A percentile compares a stretch with the other conserved stretches of the same genome.
phyloP scores from a whole-genome alignment of 177 flowering plant species.

The Vitis hybrid region DNA sequence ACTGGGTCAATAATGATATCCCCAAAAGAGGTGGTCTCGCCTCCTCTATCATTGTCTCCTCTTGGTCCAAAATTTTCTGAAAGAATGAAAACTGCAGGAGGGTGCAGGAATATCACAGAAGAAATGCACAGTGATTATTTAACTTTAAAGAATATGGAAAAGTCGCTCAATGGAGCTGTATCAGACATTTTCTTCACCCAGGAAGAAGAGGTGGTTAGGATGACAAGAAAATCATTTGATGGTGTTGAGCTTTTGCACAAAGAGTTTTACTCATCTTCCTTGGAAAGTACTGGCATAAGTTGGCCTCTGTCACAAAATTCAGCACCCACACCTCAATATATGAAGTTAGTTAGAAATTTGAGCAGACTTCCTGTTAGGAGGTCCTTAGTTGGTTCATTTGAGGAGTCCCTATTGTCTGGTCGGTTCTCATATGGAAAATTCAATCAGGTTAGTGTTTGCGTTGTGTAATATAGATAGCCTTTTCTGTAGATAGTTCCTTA shows the following conservation, averaged over 20 bases:
- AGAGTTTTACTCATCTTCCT: conserved; percentile 34
- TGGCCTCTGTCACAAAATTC: conserved; percentile 30
- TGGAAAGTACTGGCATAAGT: conserved; percentile 29
- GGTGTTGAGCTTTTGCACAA: conserved; percentile 35
- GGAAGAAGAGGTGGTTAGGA: conserved; percentile 40
- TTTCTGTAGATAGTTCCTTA: neutral
- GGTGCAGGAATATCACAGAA: conserved; percentile 16
- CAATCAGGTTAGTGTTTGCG: conserved; percentile 47
- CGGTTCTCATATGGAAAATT: conserved; percentile 57
- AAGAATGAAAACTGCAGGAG: conserved; percentile 37
- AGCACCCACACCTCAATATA: conserved; percentile 26
- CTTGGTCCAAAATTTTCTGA: conserved; percentile 70
- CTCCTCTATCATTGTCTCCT: conserved; percentile 73
- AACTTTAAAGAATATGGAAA: conserved; percentile 26
- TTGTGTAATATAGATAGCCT: neutral
- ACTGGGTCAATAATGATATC: conserved; percentile 32
- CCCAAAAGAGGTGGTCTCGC: conserved; percentile 29
- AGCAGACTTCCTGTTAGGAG: conserved; percentile 68
- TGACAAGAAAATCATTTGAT: conserved; percentile 35
- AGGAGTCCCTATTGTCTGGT: conserved; percentile 91
- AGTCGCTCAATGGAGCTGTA: conserved; percentile 33
- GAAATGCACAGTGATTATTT: conserved; percentile 26
- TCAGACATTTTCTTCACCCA: conserved; percentile 21
- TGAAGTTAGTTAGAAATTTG: conserved; percentile 42
- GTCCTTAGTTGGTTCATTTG: conserved; percentile 98